phyloP scores from a whole-genome alignment of 371 early-diverging fungal species.

The Nematocida displodere region DNA sequence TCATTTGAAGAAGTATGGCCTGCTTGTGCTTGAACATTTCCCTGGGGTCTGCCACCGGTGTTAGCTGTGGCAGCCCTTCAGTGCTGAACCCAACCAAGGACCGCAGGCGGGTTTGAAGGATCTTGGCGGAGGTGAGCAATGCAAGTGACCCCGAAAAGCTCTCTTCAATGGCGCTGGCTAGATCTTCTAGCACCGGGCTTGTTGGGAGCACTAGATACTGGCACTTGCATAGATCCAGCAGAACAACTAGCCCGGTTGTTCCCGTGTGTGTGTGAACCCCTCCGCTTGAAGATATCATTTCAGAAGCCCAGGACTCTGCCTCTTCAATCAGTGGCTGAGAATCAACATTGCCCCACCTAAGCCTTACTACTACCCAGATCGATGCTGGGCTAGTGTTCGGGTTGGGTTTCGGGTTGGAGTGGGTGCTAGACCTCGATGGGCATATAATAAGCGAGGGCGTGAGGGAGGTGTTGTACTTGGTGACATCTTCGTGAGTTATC shows the following conservation, averaged over 20 bases:
- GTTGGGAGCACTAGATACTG: neutral
- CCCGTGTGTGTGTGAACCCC: conserved; percentile 69
- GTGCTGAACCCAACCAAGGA: neutral
- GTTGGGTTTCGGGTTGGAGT: too few relatives aligned
- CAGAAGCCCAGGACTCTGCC: neutral
- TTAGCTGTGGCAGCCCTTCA: neutral
- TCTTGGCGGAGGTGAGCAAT: neutral
- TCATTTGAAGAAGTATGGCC: neutral
- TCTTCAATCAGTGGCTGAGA: neutral
- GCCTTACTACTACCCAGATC: too few relatives aligned
- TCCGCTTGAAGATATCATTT: conserved; percentile 71
- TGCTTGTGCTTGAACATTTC: conserved; percentile 2
- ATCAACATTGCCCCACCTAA: conserved; percentile 31
- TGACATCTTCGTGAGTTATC: too few relatives aligned
- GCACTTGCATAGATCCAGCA: neutral
- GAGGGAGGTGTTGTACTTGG: too few relatives aligned
- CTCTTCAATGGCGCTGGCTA: neutral
- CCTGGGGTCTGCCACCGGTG: neutral
- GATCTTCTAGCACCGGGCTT: neutral
- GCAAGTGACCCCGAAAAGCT: neutral
- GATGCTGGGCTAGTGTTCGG: too few relatives aligned
- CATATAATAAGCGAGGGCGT: too few relatives aligned
- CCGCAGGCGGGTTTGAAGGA: neutral
- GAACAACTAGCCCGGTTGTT: neutral
- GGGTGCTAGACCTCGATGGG: too few relatives aligned